Conservation (phyloP, 768 basidiomycete species). For the Mycena indigotica region DNA sequence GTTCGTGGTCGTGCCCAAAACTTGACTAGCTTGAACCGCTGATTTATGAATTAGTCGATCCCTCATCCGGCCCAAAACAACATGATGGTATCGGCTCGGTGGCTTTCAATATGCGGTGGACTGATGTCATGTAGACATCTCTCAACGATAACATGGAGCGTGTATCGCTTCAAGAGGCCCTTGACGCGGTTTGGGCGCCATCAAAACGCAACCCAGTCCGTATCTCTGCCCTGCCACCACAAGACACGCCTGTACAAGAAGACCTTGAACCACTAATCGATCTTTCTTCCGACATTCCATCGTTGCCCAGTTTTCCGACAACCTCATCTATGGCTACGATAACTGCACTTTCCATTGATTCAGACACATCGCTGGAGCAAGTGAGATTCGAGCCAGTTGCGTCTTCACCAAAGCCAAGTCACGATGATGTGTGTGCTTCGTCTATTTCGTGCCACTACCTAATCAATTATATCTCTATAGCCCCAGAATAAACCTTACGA, state of each 20-base stretch:
- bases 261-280: conserved; percentile 16
- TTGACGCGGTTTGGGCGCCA: conserved; percentile 21
- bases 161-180: conserved; percentile 14
- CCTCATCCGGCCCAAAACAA: not conserved
- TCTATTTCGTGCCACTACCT: not conserved
- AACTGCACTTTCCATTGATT: conserved; percentile 2
- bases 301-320: conserved; percentile 6
- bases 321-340: not conserved
- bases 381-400: not conserved
- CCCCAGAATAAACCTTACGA: not conserved
- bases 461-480: not conserved
- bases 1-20: no score
- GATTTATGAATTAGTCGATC: no score
- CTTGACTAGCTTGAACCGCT: no score
- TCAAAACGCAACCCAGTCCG: conserved; percentile 14
- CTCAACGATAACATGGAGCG: not conserved
- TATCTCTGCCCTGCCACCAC: conserved; percentile 16
- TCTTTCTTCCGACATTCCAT: conserved; percentile 5
- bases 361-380: conserved; percentile 10
- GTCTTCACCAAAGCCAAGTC: not conserved
- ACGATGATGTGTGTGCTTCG: not conserved
- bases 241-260: not conserved
- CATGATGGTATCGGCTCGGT: not conserved
- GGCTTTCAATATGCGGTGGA: not conserved
- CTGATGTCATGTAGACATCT: conserved; percentile 8